Evolutionary conservation across 768 basidiomycete species (phyloP), one percentile per base, ranked within the genome.

Genomic region (Phlebiopsis flavidoalba): DNA sequence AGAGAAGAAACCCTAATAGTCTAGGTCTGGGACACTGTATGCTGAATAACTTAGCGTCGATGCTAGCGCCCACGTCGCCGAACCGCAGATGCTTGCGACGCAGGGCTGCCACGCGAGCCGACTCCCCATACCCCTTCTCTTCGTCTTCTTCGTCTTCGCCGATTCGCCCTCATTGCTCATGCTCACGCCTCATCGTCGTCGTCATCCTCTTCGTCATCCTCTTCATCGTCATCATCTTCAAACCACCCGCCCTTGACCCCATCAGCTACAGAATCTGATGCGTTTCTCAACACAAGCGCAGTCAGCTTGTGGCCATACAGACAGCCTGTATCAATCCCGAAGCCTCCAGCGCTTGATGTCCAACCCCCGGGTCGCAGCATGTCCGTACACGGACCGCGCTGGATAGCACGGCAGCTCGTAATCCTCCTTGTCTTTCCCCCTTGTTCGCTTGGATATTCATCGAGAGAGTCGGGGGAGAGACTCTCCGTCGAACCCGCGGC

Each of bases 251-350:
- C 26, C 26, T 6, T 31, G 58, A 40, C 43, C 57, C 63, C 62
- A 40, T 63, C 57, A 24, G 46, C 50, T 8, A 63, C 62, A 12
- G 63, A 61, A 19, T 66, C 61, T 40, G 58, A 55, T 36, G 63
- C 57, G 35, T 67, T 64, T 35, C 73, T 78, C 48, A 93, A 76
- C n/a, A 94, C 75, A 47, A 93, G 73, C 3, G 90, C 88, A 5
- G 88, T 84, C 53, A 94, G 70, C 43, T 75, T 74, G 45, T 80
- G 77, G 7, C 83, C 81, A 67, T 92, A 88, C 47, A 84, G 90
- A 68, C 94, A 96, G 11, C 91, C 95, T 0, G 89, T 81, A 71
- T 98, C 95, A 36, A 96, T 73, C 1, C 95, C 95, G 61, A 94
- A 75, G 2, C 87, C n/a, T 84, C 88, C 89, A 96, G 21, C 89